phyloP scores from a whole-genome alignment of 106 monocot genomes.

The Posidonia australis region DNA sequence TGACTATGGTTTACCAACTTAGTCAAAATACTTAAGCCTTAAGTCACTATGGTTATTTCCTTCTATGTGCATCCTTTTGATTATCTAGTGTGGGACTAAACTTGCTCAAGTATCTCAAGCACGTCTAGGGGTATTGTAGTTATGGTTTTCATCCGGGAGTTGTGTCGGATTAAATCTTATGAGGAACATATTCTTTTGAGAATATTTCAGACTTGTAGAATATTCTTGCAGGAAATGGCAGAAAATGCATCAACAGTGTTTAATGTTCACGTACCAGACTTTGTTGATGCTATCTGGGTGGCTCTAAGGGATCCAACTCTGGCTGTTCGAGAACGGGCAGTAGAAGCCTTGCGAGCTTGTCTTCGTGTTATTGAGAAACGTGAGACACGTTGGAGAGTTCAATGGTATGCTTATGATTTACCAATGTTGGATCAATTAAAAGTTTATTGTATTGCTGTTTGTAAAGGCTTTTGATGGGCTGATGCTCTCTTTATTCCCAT shows the following conservation, averaged over 20 bases:
- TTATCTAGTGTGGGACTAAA: too few relatives aligned
- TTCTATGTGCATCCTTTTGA: too few relatives aligned
- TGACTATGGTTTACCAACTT: too few relatives aligned
- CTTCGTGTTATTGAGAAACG: constrained; percentile 80
- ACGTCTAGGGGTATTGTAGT: too few relatives aligned
- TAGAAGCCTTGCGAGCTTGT: constrained; percentile 73
- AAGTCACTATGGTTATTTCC: too few relatives aligned
- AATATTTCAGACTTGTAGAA: too few relatives aligned
- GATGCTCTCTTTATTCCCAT: too few relatives aligned
- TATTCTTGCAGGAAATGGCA: constrained; percentile 76
- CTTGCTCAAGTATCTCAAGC: too few relatives aligned
- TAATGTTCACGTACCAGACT: constrained; percentile 95
- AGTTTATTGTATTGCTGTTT: not conserved
- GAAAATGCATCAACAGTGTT: constrained; percentile 99
- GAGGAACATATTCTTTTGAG: too few relatives aligned
- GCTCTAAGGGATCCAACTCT: constrained; percentile 72
- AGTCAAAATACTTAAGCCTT: too few relatives aligned
- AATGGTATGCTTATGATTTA: constrained; percentile 35
- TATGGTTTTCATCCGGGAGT: too few relatives aligned
- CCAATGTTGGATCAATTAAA: not conserved
- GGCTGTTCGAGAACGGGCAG: constrained; percentile 60
- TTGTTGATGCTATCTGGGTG: constrained; percentile 98
- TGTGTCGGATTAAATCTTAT: too few relatives aligned
- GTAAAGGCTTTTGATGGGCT: not conserved
- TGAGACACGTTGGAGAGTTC: constrained; percentile 83